Conservation (phyloP, 2,329 filamentous ascomycete genomes). For the Sclerotinia spermophila region DNA sequence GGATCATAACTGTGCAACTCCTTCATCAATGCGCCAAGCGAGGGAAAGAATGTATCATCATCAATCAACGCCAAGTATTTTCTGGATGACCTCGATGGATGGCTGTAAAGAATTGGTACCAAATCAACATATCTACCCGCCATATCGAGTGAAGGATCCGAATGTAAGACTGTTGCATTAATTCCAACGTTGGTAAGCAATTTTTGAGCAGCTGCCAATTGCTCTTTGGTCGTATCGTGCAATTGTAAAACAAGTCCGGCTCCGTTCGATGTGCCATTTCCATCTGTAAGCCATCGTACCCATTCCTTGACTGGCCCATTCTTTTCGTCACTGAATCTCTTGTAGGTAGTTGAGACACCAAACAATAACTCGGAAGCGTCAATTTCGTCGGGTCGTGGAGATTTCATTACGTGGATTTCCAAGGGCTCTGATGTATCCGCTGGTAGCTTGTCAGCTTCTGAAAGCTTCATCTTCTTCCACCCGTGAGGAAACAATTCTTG, state of each 20-base stretch:
- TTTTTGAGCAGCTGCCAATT: constrained; percentile 48
- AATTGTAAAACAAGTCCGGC: constrained; percentile 54
- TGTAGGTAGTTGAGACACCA: constrained; percentile 56
- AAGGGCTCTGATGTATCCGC: constrained; percentile 22
- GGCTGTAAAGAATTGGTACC: constrained; percentile 52
- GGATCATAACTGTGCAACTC: constrained; percentile 38
- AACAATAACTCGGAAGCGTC: constrained; percentile 57
- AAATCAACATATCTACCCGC: constrained; percentile 56
- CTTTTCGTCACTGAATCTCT: constrained; percentile 48
- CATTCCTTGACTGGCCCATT: constrained; percentile 54
- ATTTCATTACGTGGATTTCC: constrained; percentile 37
- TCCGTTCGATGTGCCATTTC: constrained; percentile 52
- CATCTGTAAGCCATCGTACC: constrained; percentile 57
- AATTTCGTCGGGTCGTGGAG: constrained; percentile 45
- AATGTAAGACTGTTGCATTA: constrained; percentile 54
- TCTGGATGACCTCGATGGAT: constrained; percentile 36
- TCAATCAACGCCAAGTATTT: constrained; percentile 37
- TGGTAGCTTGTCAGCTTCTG: constrained; percentile 23
- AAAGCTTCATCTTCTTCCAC: constrained; percentile 29
- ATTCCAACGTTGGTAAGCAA: constrained; percentile 49
- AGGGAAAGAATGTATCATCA: constrained; percentile 38
- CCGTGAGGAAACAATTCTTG: constrained; percentile 30
- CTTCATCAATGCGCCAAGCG: constrained; percentile 28
- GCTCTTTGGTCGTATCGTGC: constrained; percentile 48
- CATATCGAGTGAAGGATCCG: constrained; percentile 53